Base-by-base conservation (phyloP, 164 flowering plant genomes). In the Buxus sempervirens region DNA sequence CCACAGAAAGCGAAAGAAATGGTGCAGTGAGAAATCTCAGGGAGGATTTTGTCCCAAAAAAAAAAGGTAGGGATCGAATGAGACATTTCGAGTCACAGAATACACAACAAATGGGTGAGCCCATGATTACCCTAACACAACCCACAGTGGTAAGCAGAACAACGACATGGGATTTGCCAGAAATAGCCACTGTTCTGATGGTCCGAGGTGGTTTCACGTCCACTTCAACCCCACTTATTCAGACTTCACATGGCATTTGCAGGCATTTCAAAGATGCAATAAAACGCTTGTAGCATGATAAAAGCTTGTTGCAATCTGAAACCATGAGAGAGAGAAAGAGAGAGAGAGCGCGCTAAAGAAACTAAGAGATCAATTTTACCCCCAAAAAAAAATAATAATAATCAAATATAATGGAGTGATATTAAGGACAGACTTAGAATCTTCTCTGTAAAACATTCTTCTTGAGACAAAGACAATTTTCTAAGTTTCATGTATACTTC, bases 21-120 rank as follows among this genome's bases (percentile, higher is more conserved):
- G 48, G 55, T 66, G 70, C 70, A 61, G 75, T 62, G 55, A 60
- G 18, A 72, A 62, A 66, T 66, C 66, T 66, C 70, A 19, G 19
- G 56, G 69, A 54, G 55, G 70, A 66, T 61, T 58, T 56, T 65
- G 15, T 54, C 70, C 62, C 45, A 7, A 32, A 23, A 59, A 32
- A n/a, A n/a, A n/a, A n/a, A n/a, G n/a, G n/a, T n/a, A n/a, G n/a
- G 36, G 64, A 32, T 69, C 19, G 59, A 49, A 22, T 7, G 26
- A 19, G 45, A 48, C 55, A 20, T 71, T 71, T 71, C 28, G 59
- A 41, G 74, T 42, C 51, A 58, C 41, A 22, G 22, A 64, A 65
- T 32, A 51, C 22, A 51, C 15, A 65, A 65, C 64, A 32, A 60
- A 36, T 59, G 22, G 60, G 48, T 58, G 58, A 59, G 21, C 18